Conservation (phyloP, 2,329 filamentous ascomycete genomes). For the Tothia fuscella region DNA sequence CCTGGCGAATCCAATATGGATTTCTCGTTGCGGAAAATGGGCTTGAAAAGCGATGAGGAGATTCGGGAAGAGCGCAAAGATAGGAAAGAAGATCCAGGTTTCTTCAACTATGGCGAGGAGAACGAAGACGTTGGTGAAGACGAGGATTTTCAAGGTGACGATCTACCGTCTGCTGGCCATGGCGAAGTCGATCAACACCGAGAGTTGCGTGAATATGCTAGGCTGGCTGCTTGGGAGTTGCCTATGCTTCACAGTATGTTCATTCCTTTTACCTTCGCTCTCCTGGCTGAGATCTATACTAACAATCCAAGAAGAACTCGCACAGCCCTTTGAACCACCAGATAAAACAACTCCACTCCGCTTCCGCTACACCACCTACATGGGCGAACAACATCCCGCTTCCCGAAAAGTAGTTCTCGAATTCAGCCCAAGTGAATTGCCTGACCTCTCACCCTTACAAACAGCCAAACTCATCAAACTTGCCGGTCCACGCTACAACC, state of each 20-base stretch:
- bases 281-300: not conserved
- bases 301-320: conserved; percentile 49
- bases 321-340: conserved; percentile 68
- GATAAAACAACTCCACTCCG: conserved; percentile 58
- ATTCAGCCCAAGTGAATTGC: conserved; percentile 64
- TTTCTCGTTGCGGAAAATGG: too few species aligned
- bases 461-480: conserved; percentile 77
- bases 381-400: conserved; percentile 86
- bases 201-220: conserved; percentile 77
- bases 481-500: conserved; percentile 76
- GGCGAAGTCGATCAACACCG: conserved; percentile 78
- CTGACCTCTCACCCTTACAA: conserved; percentile 53
- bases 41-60: too few species aligned
- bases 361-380: conserved; percentile 94
- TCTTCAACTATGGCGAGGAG: conserved; percentile 9
- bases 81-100: not conserved
- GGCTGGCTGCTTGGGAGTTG: conserved; percentile 91
- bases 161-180: conserved; percentile 45
- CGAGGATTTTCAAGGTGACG: conserved; percentile 9
- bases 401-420: conserved; percentile 90
- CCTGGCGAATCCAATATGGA: too few species aligned
- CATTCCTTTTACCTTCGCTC: conserved; percentile 8
- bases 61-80: not conserved
- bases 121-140: conserved; percentile 2
- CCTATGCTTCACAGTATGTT: conserved; percentile 72